Percentiles rank a stretch among this genome's conserved stretches.
phyloP scores from a whole-genome alignment of 768 basidiomycete species.

The Mycena galopus region DNA sequence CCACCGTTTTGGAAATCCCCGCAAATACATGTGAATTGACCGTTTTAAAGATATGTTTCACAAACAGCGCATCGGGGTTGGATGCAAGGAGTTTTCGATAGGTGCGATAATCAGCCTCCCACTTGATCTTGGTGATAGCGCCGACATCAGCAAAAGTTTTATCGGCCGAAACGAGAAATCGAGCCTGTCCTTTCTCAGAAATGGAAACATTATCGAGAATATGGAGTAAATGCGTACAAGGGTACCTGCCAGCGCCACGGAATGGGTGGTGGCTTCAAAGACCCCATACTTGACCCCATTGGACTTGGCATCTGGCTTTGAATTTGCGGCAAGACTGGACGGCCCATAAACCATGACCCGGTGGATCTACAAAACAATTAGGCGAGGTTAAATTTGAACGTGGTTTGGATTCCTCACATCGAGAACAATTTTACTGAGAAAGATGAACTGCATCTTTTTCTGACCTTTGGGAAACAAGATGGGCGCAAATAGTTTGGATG shows the following conservation, averaged over 20 bases:
- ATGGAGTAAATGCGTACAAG: not conserved
- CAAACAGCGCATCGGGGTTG: not conserved
- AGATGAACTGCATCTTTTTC: no score
- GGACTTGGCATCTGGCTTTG: not conserved
- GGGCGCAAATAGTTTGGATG: not conserved
- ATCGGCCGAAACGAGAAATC: no score
- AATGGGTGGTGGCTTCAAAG: conserved; percentile 1
- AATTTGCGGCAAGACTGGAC: not conserved
- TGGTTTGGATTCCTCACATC: not conserved
- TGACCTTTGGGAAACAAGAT: conserved; percentile 5
- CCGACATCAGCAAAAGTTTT: no score
- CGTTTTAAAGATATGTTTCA: no score
- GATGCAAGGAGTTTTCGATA: conserved; percentile 1
- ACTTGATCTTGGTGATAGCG: no score
- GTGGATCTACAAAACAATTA: not conserved
- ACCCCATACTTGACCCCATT: not conserved
- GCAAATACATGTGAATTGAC: no score
- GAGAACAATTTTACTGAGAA: not conserved
- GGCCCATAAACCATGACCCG: conserved; percentile 6
- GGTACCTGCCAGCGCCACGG: not conserved
- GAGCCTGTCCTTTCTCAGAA: no score
- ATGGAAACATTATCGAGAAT: no score
- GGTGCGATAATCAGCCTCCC: conserved; percentile 1
- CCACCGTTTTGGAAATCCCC: not conserved
- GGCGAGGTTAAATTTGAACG: not conserved